These are phyloP conservation scores for Populus tremula DNA, from an alignment of 345 rosid genomes.

Conservation along the genomic window DNA sequence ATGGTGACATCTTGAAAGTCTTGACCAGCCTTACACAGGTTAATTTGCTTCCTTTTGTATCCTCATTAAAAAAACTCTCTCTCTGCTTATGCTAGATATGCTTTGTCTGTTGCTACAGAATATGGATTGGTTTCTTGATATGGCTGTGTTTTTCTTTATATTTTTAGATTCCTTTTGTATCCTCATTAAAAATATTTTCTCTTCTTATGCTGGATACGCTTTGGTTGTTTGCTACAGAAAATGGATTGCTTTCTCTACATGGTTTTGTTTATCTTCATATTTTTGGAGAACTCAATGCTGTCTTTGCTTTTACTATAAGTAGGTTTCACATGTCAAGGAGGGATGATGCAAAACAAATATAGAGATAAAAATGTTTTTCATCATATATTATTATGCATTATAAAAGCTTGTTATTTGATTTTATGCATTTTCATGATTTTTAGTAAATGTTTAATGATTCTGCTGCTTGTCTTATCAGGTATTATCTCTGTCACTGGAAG, in stretches of 20 bases:
- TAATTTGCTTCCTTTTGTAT: constrained; percentile 15
- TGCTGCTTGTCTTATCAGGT: constrained; percentile 47
- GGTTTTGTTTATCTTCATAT: neutral
- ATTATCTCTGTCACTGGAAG: constrained; percentile 85
- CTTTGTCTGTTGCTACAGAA: neutral
- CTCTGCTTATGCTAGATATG: neutral
- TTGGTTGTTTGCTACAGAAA: neutral
- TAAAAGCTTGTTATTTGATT: neutral
- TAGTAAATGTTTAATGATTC: neutral
- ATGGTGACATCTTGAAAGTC: constrained; percentile 86
- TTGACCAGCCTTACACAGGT: constrained; percentile 97
- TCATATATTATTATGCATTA: neutral
- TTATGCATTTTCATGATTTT: neutral
- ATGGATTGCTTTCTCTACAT: neutral
- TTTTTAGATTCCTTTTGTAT: neutral
- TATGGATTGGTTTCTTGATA: neutral
- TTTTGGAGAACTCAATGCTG: neutral
- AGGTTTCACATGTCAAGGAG: neutral
- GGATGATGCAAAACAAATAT: neutral
- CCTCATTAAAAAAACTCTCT: neutral
- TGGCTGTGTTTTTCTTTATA: too few species aligned
- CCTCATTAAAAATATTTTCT: neutral
- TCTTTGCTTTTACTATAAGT: neutral
- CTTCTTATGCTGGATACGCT: neutral
- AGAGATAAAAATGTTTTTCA: neutral